Evolutionary conservation across 2,329 filamentous ascomycete species (phyloP).

Genomic region (Diaporthe eres): DNA sequence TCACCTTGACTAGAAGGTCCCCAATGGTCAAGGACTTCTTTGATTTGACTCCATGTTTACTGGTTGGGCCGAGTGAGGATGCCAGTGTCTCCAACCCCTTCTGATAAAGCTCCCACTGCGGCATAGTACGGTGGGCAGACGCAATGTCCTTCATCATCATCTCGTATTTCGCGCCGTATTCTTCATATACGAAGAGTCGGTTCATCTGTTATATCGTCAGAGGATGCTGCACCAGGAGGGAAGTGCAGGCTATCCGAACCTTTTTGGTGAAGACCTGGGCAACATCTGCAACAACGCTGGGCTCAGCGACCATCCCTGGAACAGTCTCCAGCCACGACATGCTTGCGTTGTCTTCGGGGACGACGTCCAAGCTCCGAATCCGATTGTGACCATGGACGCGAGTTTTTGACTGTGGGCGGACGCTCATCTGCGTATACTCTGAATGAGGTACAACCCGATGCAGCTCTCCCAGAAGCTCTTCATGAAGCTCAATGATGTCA

Average conservation of each 20-base stretch:
- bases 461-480: constrained; percentile 82
- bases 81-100: constrained; percentile 88
- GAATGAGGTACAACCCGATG: constrained; percentile 79
- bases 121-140: constrained; percentile 75
- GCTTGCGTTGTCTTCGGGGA: constrained; percentile 57
- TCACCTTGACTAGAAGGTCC: constrained; percentile 85
- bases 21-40: constrained; percentile 86
- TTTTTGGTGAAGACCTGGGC: constrained; percentile 73
- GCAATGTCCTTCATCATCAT: constrained; percentile 85
- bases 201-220: constrained; percentile 70
- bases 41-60: constrained; percentile 71
- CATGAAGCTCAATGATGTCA: constrained; percentile 86
- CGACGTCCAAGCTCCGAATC: constrained; percentile 64
- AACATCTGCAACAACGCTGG: constrained; percentile 71
- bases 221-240: not conserved
- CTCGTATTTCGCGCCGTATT: constrained; percentile 92
- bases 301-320: constrained; percentile 69
- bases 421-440: constrained; percentile 67
- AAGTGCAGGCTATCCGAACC: constrained; percentile 52
- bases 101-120: constrained; percentile 85
- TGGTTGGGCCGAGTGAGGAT: constrained; percentile 79
- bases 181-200: constrained; percentile 88
- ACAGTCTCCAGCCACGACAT: constrained; percentile 60
- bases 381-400: constrained; percentile 55
- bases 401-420: constrained; percentile 38